These are phyloP conservation scores for Glarea lozoyensis DNA, from an alignment of 495 filamentous ascomycete genomes.

Conservation along the genomic window DNA sequence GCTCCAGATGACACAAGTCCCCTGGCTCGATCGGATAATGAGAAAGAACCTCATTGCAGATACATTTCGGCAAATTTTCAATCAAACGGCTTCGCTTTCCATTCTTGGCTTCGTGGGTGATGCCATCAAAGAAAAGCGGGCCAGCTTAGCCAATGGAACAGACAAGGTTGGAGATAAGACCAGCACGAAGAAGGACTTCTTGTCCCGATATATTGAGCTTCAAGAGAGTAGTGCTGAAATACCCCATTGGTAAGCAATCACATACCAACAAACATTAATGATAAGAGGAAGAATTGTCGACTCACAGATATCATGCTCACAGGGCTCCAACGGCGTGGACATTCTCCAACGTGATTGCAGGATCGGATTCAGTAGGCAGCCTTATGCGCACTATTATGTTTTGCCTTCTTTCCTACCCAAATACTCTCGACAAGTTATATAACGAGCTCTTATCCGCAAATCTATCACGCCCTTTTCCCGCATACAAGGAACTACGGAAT, in stretches of 20 bases:
- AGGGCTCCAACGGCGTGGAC: constrained; percentile 10
- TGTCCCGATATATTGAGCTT: constrained; percentile 23
- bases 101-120: neutral
- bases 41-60: neutral
- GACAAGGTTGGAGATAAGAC: neutral
- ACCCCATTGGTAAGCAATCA: neutral
- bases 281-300: constrained; percentile 4
- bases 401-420: constrained; percentile 34
- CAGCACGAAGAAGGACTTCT: constrained; percentile 22
- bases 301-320: constrained; percentile 14
- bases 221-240: constrained; percentile 10
- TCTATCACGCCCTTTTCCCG: neutral
- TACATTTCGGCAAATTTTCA: neutral
- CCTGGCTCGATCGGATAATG: constrained; percentile 29
- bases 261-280: too few species aligned
- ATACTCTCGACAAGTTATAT: constrained; percentile 19
- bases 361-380: constrained; percentile 43
- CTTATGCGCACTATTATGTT: constrained; percentile 39
- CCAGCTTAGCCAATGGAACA: too few species aligned
- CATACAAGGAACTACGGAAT: constrained; percentile 2
- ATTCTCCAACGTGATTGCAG: constrained; percentile 33
- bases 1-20: constrained; percentile 31
- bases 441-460: neutral
- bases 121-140: neutral
- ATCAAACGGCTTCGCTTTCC: too few species aligned